Evolutionary conservation across 2,329 filamentous ascomycete species (phyloP), one percentile per base, ranked within the genome.

Genomic region (Monosporascus ibericus): DNA sequence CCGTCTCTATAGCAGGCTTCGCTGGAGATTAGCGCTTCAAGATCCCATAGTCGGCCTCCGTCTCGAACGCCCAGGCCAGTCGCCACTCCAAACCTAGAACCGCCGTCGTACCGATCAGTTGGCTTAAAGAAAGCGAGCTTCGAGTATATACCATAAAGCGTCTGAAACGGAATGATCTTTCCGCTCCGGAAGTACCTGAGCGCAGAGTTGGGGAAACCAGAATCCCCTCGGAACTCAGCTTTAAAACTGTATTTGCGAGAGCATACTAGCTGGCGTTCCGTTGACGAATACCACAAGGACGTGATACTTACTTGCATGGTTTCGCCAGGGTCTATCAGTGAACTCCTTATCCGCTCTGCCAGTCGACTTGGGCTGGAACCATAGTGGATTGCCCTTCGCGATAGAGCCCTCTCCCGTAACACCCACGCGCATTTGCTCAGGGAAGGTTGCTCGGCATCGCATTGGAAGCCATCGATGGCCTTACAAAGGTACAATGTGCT

Each of bases 341-440:
- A 2, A 58, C 44, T 5, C 55, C 54, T 4, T 55, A 11, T 2
- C 58, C 58, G 44, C 58, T 59, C 37, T 59, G 57, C 57, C 48
- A 54, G 39, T 61, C 59, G 1, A 56, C 34, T 18, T 59, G 11
- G 57, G 14, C 50, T 54, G 15, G 48, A 50, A 3, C 52, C 54
- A 46, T 55, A 58, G 36, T 57, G 50, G n/a, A 59, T 57, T 1
- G 55, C 52, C 18, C 58, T 40, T 2, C 52, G 51, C 2, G 55
- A 57, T 5, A 61, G 51, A 1, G 50, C 58, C 20, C 53, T 50
- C n/a, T 61, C 57, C 40, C 57, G 58, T 3, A 59, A 37, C 2
- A 58, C 58, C 57, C 54, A 61, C 1, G 52, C 58, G 3, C 58
- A 52, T 5, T 22, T 52, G 37, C 52, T 59, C 18, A 58, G 47